Base-by-base conservation (phyloP, 2,329 filamentous ascomycete species). In the Cladosporium colombiae region DNA sequence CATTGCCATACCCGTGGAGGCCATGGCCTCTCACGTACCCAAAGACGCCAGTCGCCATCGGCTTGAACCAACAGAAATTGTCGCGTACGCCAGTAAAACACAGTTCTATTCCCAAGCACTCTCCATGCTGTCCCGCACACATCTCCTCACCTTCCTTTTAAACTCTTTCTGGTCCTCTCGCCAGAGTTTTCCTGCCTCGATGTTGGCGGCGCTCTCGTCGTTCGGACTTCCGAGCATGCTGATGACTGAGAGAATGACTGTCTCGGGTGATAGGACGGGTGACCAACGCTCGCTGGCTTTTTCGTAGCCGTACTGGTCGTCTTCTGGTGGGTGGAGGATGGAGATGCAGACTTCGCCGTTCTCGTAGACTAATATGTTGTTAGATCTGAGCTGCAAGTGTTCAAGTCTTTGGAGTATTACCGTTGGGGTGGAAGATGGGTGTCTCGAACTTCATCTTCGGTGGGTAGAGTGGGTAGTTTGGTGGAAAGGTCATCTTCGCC, bases 231-330 rank as follows among this genome's bases (percentile, higher is more conserved):
- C 89, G 70, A 99, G 88, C 82, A 99, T 89, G 77, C 91, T 95
- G 77, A 99, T 96, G 37, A 96, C 93, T 73, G 89, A 93, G 35
- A 99, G 81, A 57, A 99, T 82, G 68, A 99, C 98, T 25, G 93
- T 96, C 83, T 97, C 94, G 62, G 94, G 93, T 14, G 91, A 93
- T 79, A 98, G 95, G 2, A 98, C 94, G 31, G 95, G 95, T 66
- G 87, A 91, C 95, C 95, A 99, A 67, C 95, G 88, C 84, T 99
- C 95, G 33, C 88, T 85, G 18, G 93, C 93, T 29, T 86, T 86
- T 79, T 99, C 95, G 81, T 99, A 99, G 62, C 94, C 94, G 79
- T 91, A 95, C 75, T 91, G 89, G 76, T 99, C 95, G 75, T 97
- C 93, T 80, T 92, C 93, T 5, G 95, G 94, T 14, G 94, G 91